Evolutionary conservation across 768 basidiomycete genomes (phyloP), one percentile per base, ranked within the genome.

Genomic region (Fistulinella prunicolor): DNA sequence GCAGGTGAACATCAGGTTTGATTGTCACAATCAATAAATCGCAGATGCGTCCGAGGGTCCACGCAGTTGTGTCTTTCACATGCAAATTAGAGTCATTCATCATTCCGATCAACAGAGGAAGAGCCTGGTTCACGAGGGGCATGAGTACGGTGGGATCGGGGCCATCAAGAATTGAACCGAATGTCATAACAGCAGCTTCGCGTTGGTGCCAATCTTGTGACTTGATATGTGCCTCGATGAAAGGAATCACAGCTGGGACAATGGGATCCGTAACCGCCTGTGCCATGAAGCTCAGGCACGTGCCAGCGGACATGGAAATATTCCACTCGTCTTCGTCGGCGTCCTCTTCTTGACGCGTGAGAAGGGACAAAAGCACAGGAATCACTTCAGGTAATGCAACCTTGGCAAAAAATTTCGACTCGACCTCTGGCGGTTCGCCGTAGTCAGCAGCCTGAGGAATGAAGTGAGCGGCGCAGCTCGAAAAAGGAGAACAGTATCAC

Each of bases 261-360:
- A 99, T 89, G 12, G 80, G 74, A 63, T 99, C 95, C 46, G 88
- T 80, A 10, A 97, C 92, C 23, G 94, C 90, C 49, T 86, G 85
- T 0, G 96, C 92, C 52, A 97, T 82, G 44, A 93, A 84, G 19
- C 82, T 75, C 44, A 99, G 76, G 67, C 94, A 96, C 2, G 91
- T 94, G 19, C 87, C 92, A 9, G 92, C 94, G 17, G 95, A 92
- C 95, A 97, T 97, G 14, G 93, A 86, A 35, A 95, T 83, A 61
- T 95, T 95, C 96, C 96, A 99, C 65, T 99, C 96, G 57, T 97
- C 96, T 55, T 97, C 95, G 37, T 95, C 94, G 1, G 92, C 93
- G 57, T 97, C 93, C 63, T 98, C 96, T 58, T 94, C 91, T 67
- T 99, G 96, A 54, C 82, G 86, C 2, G 88, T 92, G 50, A 98